Evolutionary conservation across 257 asterid species (phyloP).

Genomic region (Jaltomata sinuosa): DNA sequence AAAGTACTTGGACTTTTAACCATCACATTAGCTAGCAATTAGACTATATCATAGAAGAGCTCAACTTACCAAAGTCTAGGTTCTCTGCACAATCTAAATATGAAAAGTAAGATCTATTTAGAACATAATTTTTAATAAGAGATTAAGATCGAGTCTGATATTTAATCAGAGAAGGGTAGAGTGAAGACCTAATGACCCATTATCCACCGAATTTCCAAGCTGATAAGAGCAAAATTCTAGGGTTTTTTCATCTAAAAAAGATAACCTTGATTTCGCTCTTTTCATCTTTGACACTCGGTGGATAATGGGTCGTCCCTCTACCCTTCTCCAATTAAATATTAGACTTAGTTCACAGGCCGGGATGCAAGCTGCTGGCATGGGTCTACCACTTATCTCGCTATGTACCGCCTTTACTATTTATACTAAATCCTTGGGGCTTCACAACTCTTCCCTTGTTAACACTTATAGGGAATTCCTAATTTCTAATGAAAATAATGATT

Average conservation of each 20-base stretch:
- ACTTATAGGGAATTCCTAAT: not conserved
- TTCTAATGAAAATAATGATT: not conserved
- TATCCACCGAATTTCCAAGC: not conserved
- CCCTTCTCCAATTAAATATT: not conserved
- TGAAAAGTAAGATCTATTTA: not conserved
- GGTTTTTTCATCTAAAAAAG: not conserved
- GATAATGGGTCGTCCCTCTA: not conserved
- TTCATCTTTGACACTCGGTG: not conserved
- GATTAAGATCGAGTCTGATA: not conserved
- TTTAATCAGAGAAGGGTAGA: not conserved
- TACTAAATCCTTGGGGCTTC: not conserved
- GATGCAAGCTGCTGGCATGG: not conserved
- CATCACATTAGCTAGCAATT: not conserved
- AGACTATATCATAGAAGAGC: not conserved
- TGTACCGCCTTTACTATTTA: not conserved
- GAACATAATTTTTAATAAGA: not conserved
- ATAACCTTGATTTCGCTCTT: not conserved
- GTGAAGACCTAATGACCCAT: not conserved
- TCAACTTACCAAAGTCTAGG: not conserved
- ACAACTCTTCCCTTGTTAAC: not conserved
- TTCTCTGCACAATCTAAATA: not conserved
- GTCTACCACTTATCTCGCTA: not conserved
- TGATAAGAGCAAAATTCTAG: not conserved
- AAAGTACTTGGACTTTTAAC: not conserved
- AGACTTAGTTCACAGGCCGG: not conserved